Conservation (phyloP, 1,284 basidiomycete genomes). For the Pseudozyma flocculosa region DNA sequence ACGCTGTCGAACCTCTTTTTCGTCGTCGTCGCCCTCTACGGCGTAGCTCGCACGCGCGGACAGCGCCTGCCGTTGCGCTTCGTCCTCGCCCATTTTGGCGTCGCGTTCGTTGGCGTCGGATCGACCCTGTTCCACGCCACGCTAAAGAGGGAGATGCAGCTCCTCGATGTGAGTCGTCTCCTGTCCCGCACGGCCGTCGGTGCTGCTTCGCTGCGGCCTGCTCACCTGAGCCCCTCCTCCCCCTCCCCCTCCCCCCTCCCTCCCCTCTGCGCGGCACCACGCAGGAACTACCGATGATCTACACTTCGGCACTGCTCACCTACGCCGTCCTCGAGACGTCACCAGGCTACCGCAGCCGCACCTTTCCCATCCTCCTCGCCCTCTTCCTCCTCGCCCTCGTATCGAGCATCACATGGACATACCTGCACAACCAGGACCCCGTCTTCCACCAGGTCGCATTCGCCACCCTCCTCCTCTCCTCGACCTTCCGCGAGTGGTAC, state of each 20-base stretch:
- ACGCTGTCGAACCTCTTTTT: conserved; percentile 61
- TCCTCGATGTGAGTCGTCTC: conserved; percentile 39
- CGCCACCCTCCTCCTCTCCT: conserved; percentile 59
- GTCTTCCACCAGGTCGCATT: conserved; percentile 64
- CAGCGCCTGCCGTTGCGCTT: conserved; percentile 40
- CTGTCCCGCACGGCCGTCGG: no score
- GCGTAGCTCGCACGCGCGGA: conserved; percentile 20
- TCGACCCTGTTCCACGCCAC: conserved; percentile 54
- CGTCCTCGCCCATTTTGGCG: conserved; percentile 39
- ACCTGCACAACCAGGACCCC: conserved; percentile 62
- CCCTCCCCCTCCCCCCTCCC: no score
- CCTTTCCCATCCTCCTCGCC: conserved; percentile 27
- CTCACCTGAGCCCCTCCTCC: no score
- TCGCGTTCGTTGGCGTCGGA: conserved; percentile 45
- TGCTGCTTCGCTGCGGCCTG: no score
- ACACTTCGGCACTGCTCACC: conserved; percentile 39
- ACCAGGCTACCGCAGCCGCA: conserved; percentile 17
- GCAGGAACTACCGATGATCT: conserved; percentile 57
- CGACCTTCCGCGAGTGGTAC: conserved; percentile 48
- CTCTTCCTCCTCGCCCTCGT: conserved; percentile 19
- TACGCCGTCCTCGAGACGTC: conserved; percentile 48
- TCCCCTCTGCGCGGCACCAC: no score
- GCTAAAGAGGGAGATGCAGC: conserved; percentile 49
- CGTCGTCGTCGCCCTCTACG: conserved; percentile 59
- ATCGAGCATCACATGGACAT: conserved; percentile 47